Evolutionary conservation across 176 grass and related monocot genomes (phyloP).

Genomic region (Musa itinerans): DNA sequence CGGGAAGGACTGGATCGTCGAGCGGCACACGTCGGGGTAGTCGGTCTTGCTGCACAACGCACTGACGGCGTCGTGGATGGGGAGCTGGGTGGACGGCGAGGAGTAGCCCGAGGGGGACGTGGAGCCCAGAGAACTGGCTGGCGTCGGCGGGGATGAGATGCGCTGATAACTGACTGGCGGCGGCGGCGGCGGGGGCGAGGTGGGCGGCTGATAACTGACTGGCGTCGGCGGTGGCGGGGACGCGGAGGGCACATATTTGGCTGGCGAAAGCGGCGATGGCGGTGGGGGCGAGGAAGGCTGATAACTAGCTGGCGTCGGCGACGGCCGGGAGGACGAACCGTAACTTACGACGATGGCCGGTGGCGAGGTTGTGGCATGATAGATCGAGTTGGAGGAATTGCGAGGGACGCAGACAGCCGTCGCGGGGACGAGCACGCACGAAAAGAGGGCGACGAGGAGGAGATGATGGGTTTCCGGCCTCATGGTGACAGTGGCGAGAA

Average conservation of each 20-base stretch:
- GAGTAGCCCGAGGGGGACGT: not conserved
- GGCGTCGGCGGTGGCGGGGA: not conserved
- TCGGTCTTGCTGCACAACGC: slow-evolving; percentile 31
- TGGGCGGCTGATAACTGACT: no score
- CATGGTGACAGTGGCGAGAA: slow-evolving; percentile 6
- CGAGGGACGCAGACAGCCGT: slow-evolving; percentile 26
- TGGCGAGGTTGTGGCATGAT: not conserved
- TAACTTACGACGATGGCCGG: not conserved
- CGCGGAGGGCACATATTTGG: not conserved
- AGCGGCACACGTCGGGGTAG: slow-evolving; percentile 35
- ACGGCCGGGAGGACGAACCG: not conserved
- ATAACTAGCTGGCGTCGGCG: not conserved
- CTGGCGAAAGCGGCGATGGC: not conserved
- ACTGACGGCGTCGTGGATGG: slow-evolving; percentile 22
- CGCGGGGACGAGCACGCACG: not conserved
- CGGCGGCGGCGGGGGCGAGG: not conserved
- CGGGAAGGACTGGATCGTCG: slow-evolving; percentile 13
- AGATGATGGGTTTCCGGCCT: slow-evolving; percentile 16
- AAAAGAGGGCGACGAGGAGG: not conserved
- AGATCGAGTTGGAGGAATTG: not conserved
- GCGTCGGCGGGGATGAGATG: not conserved
- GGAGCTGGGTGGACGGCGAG: not conserved
- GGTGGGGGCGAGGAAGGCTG: not conserved
- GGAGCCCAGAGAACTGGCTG: not conserved
- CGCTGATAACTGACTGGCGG: not conserved